These are phyloP conservation scores for Mycena rebaudengoi DNA, from an alignment of 768 basidiomycete species.

Conservation along the genomic window DNA sequence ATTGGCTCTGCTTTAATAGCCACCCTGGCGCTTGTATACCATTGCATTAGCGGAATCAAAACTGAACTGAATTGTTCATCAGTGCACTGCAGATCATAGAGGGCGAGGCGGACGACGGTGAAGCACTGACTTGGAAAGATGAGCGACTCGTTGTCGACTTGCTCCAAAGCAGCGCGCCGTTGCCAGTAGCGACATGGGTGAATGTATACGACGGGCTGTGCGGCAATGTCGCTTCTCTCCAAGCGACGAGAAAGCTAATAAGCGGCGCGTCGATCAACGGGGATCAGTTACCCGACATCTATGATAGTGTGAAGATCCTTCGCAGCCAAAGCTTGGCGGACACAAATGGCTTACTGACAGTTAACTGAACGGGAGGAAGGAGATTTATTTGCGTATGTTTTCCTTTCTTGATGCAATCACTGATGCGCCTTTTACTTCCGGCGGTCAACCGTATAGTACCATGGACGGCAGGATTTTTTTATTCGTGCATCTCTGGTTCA, in stretches of 20 bases:
- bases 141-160: constrained; percentile 36
- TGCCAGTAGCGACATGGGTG: constrained; percentile 3
- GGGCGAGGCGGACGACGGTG: constrained; percentile 27
- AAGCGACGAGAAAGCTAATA: constrained; percentile 3
- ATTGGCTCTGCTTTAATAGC: constrained; percentile 60
- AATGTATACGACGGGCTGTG: constrained; percentile 46
- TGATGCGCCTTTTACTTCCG: too few relatives aligned
- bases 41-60: constrained; percentile 39
- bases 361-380: too few relatives aligned
- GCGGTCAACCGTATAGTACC: too few relatives aligned
- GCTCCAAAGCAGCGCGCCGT: constrained; percentile 36
- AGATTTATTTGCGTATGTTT: too few relatives aligned
- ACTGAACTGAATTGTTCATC: constrained; percentile 45
- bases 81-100: constrained; percentile 54
- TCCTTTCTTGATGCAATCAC: too few relatives aligned
- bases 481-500: too few relatives aligned
- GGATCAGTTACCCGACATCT: constrained; percentile 15
- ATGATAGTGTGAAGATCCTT: constrained; percentile 19
- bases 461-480: too few relatives aligned
- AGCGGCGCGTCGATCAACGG: constrained; percentile 25
- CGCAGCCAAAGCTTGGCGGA: too few relatives aligned
- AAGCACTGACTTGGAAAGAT: constrained; percentile 31
- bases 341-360: too few relatives aligned
- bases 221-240: constrained; percentile 31
- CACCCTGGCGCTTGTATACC: constrained; percentile 17